A percentile compares a stretch with the other conserved stretches of the same genome.
phyloP scores from a whole-genome alignment of 75 land plant genomes.

The Picea sitchensis region DNA sequence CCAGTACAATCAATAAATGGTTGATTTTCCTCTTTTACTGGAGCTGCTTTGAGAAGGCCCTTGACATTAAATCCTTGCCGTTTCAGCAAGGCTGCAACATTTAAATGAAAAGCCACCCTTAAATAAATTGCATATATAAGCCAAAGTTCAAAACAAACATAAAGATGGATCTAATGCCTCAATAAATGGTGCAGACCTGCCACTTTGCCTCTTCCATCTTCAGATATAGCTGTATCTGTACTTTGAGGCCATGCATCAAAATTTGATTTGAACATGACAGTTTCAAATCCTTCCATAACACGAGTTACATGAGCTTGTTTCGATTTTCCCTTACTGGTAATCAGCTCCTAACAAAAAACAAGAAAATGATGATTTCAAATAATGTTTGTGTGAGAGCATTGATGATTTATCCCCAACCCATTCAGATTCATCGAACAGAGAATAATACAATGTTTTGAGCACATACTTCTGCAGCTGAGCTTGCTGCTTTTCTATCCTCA shows the following conservation, averaged over 20 bases:
- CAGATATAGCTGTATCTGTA: constrained; percentile 58
- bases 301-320: constrained; percentile 63
- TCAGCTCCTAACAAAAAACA: constrained; percentile 42
- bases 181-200: constrained; percentile 58
- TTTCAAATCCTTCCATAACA: constrained; percentile 95
- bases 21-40: constrained; percentile 75
- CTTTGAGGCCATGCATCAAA: constrained; percentile 78
- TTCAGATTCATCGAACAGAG: background rate
- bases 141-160: background rate
- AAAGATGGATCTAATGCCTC: background rate
- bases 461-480: constrained; percentile 71
- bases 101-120: background rate
- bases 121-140: background rate
- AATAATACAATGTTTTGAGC: background rate
- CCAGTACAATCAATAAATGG: constrained; percentile 79
- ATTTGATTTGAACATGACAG: constrained; percentile 70
- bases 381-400: background rate
- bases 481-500: constrained; percentile 80
- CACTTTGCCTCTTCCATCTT: constrained; percentile 95
- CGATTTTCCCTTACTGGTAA: constrained; percentile 35
- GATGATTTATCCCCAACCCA: background rate
- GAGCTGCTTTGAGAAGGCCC: constrained; percentile 82
- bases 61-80: constrained; percentile 94
- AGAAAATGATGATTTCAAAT: background rate
- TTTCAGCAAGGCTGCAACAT: constrained; percentile 65